Evolutionary conservation across 2,329 filamentous ascomycete species (phyloP).

Genomic region (Trichoderma sp.): DNA sequence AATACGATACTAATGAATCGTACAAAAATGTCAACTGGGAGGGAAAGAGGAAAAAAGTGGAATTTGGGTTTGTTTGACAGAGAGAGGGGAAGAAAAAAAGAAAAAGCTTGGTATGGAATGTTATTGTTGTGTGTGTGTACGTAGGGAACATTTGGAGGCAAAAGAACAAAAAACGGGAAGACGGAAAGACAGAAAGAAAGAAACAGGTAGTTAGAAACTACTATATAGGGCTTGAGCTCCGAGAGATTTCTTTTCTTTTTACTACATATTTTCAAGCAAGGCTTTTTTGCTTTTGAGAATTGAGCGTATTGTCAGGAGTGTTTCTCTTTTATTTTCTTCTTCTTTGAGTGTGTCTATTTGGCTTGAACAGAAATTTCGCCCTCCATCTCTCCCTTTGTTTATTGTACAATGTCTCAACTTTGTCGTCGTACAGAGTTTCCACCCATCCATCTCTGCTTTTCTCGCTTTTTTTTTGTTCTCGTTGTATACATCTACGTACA

Average conservation of each 20-base stretch:
- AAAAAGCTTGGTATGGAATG: not conserved
- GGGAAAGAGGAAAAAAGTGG: not conserved
- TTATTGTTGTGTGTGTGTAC: not conserved
- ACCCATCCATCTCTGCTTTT: not conserved
- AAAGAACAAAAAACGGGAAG: not conserved
- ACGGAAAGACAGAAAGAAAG: not conserved
- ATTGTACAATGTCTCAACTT: constrained; percentile 3
- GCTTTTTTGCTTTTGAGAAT: not conserved
- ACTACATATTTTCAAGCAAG: not conserved
- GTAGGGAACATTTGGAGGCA: not conserved
- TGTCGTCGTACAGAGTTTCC: not conserved
- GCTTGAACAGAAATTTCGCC: not conserved
- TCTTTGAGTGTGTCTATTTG: not conserved
- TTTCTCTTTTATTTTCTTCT: not conserved
- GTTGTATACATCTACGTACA: not conserved
- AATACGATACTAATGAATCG: constrained; percentile 8
- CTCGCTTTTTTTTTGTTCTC: not conserved
- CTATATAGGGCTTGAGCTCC: not conserved
- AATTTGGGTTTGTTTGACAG: not conserved
- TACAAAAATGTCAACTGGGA: not conserved
- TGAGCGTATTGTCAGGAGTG: not conserved
- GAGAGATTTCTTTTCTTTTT: not conserved
- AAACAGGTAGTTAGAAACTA: not conserved
- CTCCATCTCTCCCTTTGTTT: not conserved
- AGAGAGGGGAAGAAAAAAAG: not conserved